phyloP scores from a whole-genome alignment of 139 green algal species.

The Protoeuglena noctilucae region DNA sequence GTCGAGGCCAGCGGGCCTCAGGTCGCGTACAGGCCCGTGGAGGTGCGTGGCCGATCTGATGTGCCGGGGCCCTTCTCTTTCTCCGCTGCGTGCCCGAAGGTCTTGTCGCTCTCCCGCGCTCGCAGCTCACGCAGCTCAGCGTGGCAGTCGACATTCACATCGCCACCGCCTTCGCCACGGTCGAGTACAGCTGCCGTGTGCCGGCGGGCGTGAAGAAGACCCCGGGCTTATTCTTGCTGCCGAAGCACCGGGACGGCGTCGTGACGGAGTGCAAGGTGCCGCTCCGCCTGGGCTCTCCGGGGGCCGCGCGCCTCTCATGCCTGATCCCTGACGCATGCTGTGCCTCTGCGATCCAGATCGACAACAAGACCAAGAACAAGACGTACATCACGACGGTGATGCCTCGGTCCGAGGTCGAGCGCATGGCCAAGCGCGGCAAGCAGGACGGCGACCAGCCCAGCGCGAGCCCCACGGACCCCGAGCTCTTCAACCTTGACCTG shows the following conservation, averaged over 20 bases:
- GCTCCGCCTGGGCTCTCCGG: background rate
- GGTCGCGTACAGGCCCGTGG: too few species aligned
- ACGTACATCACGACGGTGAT: background rate
- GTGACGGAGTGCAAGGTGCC: background rate
- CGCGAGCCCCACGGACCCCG: background rate
- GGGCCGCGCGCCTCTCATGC: too few species aligned
- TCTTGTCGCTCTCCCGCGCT: too few species aligned
- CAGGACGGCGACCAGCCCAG: background rate
- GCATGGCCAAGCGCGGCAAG: background rate
- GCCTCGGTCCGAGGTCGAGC: background rate
- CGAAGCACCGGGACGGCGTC: slow-evolving; percentile 1
- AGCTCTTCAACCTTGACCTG: background rate
- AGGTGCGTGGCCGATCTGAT: too few species aligned
- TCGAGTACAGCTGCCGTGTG: background rate
- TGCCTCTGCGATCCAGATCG: background rate
- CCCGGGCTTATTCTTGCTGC: slow-evolving; percentile 28
- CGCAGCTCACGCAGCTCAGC: background rate
- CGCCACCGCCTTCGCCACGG: background rate
- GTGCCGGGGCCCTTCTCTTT: too few species aligned
- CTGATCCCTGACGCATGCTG: too few species aligned
- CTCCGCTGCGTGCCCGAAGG: too few species aligned
- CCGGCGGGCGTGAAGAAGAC: slow-evolving; percentile 2
- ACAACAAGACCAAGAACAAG: background rate
- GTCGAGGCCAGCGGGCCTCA: too few species aligned
- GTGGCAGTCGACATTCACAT: background rate